A percentile compares a stretch with the other conserved stretches of the same genome.
These are phyloP conservation scores for Fusarium lyarnte DNA, from an alignment of 2,329 filamentous ascomycete species.

Conservation along the genomic window DNA sequence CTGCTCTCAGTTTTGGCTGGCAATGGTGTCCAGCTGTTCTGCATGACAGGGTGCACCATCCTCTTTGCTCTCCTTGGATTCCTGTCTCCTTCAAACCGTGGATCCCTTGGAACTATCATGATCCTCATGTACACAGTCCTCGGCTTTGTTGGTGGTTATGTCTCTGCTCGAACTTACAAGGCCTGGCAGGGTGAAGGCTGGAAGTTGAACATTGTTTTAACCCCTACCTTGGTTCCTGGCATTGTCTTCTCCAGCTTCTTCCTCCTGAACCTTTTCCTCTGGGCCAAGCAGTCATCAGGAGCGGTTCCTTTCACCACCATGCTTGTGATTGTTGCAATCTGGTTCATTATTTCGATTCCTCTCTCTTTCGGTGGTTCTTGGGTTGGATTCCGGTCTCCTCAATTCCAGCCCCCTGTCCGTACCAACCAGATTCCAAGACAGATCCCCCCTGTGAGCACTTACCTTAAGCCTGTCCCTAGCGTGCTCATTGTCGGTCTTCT, in stretches of 20 bases:
- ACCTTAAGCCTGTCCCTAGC: slow-evolving; percentile 86
- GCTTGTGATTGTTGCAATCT: slow-evolving; percentile 91
- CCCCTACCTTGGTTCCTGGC: slow-evolving; percentile 84
- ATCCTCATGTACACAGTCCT: slow-evolving; percentile 93
- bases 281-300: slow-evolving; percentile 90
- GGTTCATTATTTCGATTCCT: slow-evolving; percentile 96
- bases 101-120: slow-evolving; percentile 91
- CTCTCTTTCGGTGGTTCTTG: slow-evolving; percentile 90
- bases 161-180: slow-evolving; percentile 92
- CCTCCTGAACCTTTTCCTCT: slow-evolving; percentile 94
- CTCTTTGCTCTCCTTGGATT: slow-evolving; percentile 93
- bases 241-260: slow-evolving; percentile 91
- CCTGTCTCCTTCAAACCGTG: slow-evolving; percentile 93
- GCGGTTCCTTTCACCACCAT: slow-evolving; percentile 97
- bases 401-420: slow-evolving; percentile 82
- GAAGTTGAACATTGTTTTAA: slow-evolving; percentile 92
- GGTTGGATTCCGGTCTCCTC: slow-evolving; percentile 83
- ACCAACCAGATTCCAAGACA: slow-evolving; percentile 99
- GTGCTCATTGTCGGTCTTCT: slow-evolving; percentile 92
- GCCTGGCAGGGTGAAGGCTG: slow-evolving; percentile 90
- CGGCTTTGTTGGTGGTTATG: slow-evolving; percentile 91
- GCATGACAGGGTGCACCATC: slow-evolving; percentile 96
- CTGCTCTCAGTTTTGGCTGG: slow-evolving; percentile 88
- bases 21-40: slow-evolving; percentile 94
- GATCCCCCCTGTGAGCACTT: slow-evolving; percentile 85